Base-by-base conservation (phyloP, 805 yeast species). In the Cyberlindnera petersonii region DNA sequence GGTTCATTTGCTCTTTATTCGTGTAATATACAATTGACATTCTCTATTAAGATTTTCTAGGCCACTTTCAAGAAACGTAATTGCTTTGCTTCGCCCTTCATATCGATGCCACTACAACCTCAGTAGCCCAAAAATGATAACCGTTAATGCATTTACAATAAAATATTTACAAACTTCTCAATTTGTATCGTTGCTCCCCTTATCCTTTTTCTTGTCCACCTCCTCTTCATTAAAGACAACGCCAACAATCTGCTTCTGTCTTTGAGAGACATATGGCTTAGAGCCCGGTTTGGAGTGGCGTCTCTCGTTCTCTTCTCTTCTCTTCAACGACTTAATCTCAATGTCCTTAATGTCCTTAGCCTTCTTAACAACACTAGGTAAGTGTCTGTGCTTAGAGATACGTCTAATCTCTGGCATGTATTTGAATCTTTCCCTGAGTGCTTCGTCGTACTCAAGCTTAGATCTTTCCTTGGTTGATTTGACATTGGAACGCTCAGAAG, bases 341-440 rank as follows among this genome's bases (percentile, higher is more conserved):
- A 74, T 70, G 15, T 78, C 64, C 68, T 93, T 91, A 60, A 86
- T 86, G 45, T 89, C 96, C 29, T 74, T 75, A 27, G 97, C 96
- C 62, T 82, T 86, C 75, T 89, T 91, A 50, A 93, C 76, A 34
- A 82, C 85, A 43, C 68, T 67, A 17, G 99, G 98, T 38, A 91
- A 71, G 59, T 93, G 97, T 61, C 98, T 79, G 65, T 93, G 98
- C 63, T 89, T 78, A 21, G 87, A 68, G 46, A 93, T 93, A 53
- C 97, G 75, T 56, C 77, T 78, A 56, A 93, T 83, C 63, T 93
- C 98, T 1, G 98, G 98, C 98, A 93, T 89, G 66, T 82, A 81
- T 66, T 86, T 86, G 72, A 77, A 93, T 59, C 96, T 75, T 56
- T 91, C 95, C 64, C 89, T 89, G 62, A 93, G 74, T 35, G 94